Percentiles rank a stretch among this genome's conserved stretches.
Conservation (phyloP, 2,329 filamentous ascomycete genomes). For the Sphaerulina musiva region DNA sequence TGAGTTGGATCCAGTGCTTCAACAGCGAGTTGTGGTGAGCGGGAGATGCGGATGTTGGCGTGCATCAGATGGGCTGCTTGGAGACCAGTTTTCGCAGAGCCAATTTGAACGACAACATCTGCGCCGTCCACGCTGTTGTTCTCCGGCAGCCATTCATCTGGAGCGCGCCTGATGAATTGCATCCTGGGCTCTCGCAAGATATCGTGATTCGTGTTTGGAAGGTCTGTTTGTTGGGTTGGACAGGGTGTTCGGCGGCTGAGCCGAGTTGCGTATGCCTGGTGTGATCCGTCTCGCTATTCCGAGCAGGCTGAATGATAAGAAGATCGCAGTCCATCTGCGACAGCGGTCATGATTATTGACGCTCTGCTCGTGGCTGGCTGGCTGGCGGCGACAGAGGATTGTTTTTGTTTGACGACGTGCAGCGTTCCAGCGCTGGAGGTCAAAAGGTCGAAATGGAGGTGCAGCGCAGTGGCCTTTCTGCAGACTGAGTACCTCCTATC, state of each 20-base stretch:
- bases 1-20: not conserved
- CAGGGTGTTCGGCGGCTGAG: conserved; percentile 6
- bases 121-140: conserved; percentile 7
- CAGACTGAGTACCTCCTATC: not conserved
- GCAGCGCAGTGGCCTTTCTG: not conserved
- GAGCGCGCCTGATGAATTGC: conserved; percentile 10
- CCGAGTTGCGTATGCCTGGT: not conserved
- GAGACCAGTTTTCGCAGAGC: conserved; percentile 15
- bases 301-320: too few relatives aligned
- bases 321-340: not conserved
- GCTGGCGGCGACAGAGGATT: not conserved
- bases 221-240: not conserved
- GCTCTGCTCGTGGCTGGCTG: not conserved
- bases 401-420: not conserved
- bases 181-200: conserved; percentile 4
- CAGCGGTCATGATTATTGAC: not conserved
- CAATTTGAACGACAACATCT: conserved; percentile 18
- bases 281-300: not conserved
- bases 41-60: conserved; percentile 8
- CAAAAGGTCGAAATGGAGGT: not conserved
- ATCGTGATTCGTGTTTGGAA: not conserved
- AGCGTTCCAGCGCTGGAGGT: not conserved
- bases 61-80: conserved; percentile 19
- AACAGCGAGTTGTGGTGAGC: not conserved
- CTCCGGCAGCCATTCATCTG: conserved; percentile 2